phyloP scores from a whole-genome alignment of 2,329 filamentous ascomycete species.

The Colletotrichum sp. region DNA sequence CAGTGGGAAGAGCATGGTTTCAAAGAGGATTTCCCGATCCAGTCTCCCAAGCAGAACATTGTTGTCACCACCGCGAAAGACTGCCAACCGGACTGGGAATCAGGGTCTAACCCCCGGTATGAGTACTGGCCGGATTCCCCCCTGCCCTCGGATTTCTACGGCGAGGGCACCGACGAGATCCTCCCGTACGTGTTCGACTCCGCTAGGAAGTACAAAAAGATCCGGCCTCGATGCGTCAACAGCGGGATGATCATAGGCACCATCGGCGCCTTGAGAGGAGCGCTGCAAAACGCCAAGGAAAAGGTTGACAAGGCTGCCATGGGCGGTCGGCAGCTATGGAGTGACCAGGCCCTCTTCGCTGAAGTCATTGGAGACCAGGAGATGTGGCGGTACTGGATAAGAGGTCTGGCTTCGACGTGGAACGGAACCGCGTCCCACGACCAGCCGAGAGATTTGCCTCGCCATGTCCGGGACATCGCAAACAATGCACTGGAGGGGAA shows the following conservation, averaged over 20 bases:
- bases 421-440: slow-evolving; percentile 28
- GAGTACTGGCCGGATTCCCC: slow-evolving; percentile 41
- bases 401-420: slow-evolving; percentile 33
- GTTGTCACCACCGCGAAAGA: slow-evolving; percentile 39
- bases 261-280: slow-evolving; percentile 30
- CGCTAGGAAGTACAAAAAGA: slow-evolving; percentile 34
- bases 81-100: slow-evolving; percentile 35
- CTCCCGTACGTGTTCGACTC: slow-evolving; percentile 30
- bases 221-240: slow-evolving; percentile 39
- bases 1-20: slow-evolving; percentile 26
- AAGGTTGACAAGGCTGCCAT: slow-evolving; percentile 31
- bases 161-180: slow-evolving; percentile 33
- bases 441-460: slow-evolving; percentile 9
- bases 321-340: slow-evolving; percentile 39
- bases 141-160: slow-evolving; percentile 37
- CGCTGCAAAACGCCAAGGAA: slow-evolving; percentile 28
- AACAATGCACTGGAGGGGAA: slow-evolving; percentile 29
- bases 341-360: slow-evolving; percentile 40
- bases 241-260: slow-evolving; percentile 41
- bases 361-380: slow-evolving; percentile 45
- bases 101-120: slow-evolving; percentile 39
- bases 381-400: slow-evolving; percentile 38
- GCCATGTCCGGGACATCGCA: slow-evolving; percentile 28
- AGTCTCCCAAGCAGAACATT: slow-evolving; percentile 34
- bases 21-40: slow-evolving; percentile 29